Evolutionary conservation across 1,284 basidiomycete genomes (phyloP), one percentile per base, ranked within the genome.

Genomic region (Hymenochaete sp.): DNA sequence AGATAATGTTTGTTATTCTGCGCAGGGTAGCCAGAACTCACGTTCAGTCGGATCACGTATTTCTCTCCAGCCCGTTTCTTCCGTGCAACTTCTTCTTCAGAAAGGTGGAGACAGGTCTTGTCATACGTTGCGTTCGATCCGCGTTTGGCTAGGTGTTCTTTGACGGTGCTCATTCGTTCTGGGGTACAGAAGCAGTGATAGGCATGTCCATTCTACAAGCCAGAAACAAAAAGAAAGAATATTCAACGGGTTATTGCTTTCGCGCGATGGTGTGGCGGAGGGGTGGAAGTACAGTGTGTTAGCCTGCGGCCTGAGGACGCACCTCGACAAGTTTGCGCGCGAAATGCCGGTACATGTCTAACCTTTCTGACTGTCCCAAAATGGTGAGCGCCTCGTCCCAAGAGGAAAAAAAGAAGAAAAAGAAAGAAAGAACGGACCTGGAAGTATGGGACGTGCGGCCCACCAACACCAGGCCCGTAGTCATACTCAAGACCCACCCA

Each of bases 401-500:
- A 41, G 40, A 18, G 16, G 19, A 16, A 33, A 28, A 55, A 55
- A 86, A 4, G n/a, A 13, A 16, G 14, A n/a, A 27, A 13, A 28
- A 13, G 2, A 16, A 31, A 21, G 16, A 32, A 4, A 21, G 7
- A 11, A 45, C 61, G 55, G 55, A 86, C 89, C 66, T 93, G 92
- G 50, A 79, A 79, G 61, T 93, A 95, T 9, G 91, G 85, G 0
- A 72, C 79, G 56, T 85, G 77, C 1, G 77, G 75, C 0, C 85
- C 87, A 37, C 70, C 75, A 42, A 69, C 73, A n/a, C 77, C 83
- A 1, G 90, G 89, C 42, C 90, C 95, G 66, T 87, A 88, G 61
- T 98, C 92, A 60, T 89, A 96, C 4, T 89, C 72, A 22, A 98
- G 64, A 3, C 92, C 90, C n/a, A 93, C 88, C 96, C 96, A 98